Evolutionary conservation across 1,139 yeast species (phyloP).

Genomic region (Candida tunisiensis): DNA sequence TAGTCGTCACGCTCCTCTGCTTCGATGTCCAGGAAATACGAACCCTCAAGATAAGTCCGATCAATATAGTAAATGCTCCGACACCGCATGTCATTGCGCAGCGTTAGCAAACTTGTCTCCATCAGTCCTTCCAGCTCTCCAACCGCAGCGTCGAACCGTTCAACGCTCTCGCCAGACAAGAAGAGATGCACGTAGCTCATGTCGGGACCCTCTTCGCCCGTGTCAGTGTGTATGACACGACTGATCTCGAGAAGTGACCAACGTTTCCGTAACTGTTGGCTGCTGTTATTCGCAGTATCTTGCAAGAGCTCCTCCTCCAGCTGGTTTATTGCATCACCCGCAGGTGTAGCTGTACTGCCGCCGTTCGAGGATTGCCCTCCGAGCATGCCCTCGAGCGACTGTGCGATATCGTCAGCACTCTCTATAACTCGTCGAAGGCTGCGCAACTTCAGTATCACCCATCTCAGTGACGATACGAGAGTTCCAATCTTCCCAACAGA

Average conservation of each 20-base stretch:
- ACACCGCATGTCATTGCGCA: slow-evolving; percentile 51
- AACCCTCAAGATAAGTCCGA: slow-evolving; percentile 22
- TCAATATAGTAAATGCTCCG: slow-evolving; percentile 46
- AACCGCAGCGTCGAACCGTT: slow-evolving; percentile 32
- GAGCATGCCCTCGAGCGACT: too few relatives aligned
- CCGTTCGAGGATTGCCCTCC: too few relatives aligned
- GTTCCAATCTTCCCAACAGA: too few relatives aligned
- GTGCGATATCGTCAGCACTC: too few relatives aligned
- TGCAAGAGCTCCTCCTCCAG: too few relatives aligned
- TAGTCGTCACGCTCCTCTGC: slow-evolving; percentile 51
- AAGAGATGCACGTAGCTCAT: not conserved
- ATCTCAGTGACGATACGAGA: too few relatives aligned
- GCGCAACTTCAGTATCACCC: too few relatives aligned
- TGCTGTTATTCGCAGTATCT: too few relatives aligned
- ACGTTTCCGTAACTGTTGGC: too few relatives aligned
- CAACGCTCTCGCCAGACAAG: slow-evolving; percentile 25
- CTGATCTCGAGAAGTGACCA: slow-evolving; percentile 15
- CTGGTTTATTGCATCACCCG: too few relatives aligned
- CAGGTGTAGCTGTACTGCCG: too few relatives aligned
- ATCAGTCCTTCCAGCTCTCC: slow-evolving; percentile 29
- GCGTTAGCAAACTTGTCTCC: slow-evolving; percentile 32
- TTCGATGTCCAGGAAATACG: slow-evolving; percentile 26
- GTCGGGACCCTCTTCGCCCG: not conserved
- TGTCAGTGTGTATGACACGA: slow-evolving; percentile 2
- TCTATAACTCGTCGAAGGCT: too few relatives aligned